Percentiles rank a stretch among this genome's conserved stretches.
Evolutionary conservation across 352 stramenopile genomes (phyloP).

Genomic region (Globisporangium orthogonon): DNA sequence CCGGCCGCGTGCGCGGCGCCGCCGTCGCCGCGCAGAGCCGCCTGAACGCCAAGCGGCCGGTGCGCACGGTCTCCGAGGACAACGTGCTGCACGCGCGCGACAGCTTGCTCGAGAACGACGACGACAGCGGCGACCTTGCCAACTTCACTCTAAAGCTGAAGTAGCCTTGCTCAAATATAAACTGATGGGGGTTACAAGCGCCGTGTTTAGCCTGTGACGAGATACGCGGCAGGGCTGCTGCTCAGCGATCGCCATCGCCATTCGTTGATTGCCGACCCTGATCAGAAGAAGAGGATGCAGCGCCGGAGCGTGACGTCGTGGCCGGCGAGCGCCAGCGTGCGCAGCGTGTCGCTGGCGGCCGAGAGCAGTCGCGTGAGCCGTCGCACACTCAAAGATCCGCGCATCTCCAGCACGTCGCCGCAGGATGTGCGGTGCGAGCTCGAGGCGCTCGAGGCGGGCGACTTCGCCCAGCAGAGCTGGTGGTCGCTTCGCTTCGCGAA

Average conservation of each 20-base stretch:
- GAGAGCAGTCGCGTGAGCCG: slow-evolving; percentile 7
- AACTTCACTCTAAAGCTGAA: slow-evolving; percentile 70
- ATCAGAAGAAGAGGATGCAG: neutral
- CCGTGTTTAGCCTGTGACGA: too few relatives aligned
- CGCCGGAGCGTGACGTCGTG: neutral
- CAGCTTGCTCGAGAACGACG: slow-evolving; percentile 18
- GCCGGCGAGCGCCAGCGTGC: neutral
- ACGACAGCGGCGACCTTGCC: slow-evolving; percentile 43
- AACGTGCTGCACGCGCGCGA: slow-evolving; percentile 25
- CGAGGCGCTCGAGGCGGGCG: slow-evolving; percentile 39
- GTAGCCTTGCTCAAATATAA: slow-evolving; percentile 2
- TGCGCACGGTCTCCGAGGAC: slow-evolving; percentile 54
- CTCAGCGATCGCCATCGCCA: too few relatives aligned
- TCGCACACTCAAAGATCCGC: slow-evolving; percentile 17
- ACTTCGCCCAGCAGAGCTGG: slow-evolving; percentile 22
- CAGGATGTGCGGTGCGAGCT: slow-evolving; percentile 40
- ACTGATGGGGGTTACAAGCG: neutral
- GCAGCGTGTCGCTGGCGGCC: slow-evolving; percentile 3
- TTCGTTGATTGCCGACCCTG: too few relatives aligned
- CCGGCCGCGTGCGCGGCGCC: slow-evolving; percentile 39
- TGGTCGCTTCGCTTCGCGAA: slow-evolving; percentile 46
- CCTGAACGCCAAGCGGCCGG: slow-evolving; percentile 19
- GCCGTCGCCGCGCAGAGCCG: slow-evolving; percentile 5
- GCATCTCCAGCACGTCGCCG: slow-evolving; percentile 41
- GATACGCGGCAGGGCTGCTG: too few relatives aligned